Base-by-base conservation (phyloP, 352 stramenopile species). In the Globisporangium heterothallicum region DNA sequence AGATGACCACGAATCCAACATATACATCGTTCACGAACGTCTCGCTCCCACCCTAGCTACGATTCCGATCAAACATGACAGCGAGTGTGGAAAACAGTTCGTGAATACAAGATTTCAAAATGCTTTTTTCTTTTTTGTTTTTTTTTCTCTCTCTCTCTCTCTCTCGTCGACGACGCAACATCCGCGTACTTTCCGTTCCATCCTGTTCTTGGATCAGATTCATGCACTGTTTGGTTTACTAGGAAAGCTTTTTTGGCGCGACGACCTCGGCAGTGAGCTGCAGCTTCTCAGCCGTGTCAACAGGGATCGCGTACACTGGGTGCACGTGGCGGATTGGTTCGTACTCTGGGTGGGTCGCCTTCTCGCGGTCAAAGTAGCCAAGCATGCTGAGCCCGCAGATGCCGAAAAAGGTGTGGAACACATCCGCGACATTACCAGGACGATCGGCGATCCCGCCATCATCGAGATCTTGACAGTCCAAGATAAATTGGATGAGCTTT, bases 341-440 rank as follows among this genome's bases (percentile, higher is more conserved):
- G 48, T 85, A 86, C 42, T 88, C 68, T 0, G 74, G 70, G 40
- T 86, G 70, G 1, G 44, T 42, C 3, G 59, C 63, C 56, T 81
- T 71, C 47, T 87, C 81, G 18, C 70, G 65, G n/a, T 89, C 69
- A 62, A 97, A 97, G 63, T 96, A 93, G 6, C 90, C 90, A 18
- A 99, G 84, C 68, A 99, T 91, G 27, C 74, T 91, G 5, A 99
- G 70, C 24, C 96, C 96, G 38, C 83, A 88, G 64, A 99, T 93
- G 22, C 96, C 97, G 65, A 99, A 99, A 69, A 99, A 99, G 2
- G 97, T 99, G 68, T 99, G 97, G 69, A 98, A 99, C 21, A 99
- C 89, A 57, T 99, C 97, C 0, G 93, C 83, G 57, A 97, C 83
- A 59, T 98, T 97, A 34, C 86, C 92, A n/a, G 97, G 97, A 35